A percentile compares a stretch with the other conserved stretches of the same genome.
Evolutionary conservation across 2,329 filamentous ascomycete genomes (phyloP).

Genomic region (Corniculantispora saksenae): DNA sequence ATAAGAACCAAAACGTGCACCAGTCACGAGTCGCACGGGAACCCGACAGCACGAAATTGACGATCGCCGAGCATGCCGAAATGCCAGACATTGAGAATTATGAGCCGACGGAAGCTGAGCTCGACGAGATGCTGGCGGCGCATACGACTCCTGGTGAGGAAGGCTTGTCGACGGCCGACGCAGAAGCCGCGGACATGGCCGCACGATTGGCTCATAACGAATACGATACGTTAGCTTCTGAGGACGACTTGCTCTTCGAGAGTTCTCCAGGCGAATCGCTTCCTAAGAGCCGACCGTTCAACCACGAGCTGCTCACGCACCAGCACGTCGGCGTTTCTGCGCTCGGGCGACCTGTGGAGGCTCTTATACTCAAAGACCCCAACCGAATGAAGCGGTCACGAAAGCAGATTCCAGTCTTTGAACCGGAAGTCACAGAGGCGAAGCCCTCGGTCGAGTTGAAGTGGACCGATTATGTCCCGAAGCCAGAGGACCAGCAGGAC

Average conservation of each 20-base stretch:
- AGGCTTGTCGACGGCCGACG: background rate
- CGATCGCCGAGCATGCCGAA: background rate
- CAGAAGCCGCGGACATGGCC: background rate
- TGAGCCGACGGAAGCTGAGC: constrained; percentile 13
- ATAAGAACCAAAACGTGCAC: background rate
- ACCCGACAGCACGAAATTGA: background rate
- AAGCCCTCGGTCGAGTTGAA: constrained; percentile 25
- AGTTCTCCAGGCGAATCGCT: background rate
- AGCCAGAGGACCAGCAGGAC: constrained; percentile 20
- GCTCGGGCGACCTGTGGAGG: constrained; percentile 41
- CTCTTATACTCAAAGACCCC: constrained; percentile 49
- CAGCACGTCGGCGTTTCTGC: constrained; percentile 34
- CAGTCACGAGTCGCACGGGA: background rate
- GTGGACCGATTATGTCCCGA: constrained; percentile 33
- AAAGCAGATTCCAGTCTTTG: constrained; percentile 22
- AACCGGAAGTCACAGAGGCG: constrained; percentile 21
- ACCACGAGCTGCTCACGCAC: constrained; percentile 31
- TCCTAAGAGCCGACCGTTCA: constrained; percentile 17
- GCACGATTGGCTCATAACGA: background rate
- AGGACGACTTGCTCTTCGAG: constrained; percentile 15
- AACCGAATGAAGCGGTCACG: constrained; percentile 30
- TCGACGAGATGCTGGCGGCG: background rate
- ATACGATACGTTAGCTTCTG: constrained; percentile 11
- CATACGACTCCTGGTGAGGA: background rate
- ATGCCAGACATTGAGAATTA: constrained; percentile 17